Percentiles rank a stretch among this genome's conserved stretches.
phyloP scores from a whole-genome alignment of 495 filamentous ascomycete genomes.

The Chaetomium cochliodes region DNA sequence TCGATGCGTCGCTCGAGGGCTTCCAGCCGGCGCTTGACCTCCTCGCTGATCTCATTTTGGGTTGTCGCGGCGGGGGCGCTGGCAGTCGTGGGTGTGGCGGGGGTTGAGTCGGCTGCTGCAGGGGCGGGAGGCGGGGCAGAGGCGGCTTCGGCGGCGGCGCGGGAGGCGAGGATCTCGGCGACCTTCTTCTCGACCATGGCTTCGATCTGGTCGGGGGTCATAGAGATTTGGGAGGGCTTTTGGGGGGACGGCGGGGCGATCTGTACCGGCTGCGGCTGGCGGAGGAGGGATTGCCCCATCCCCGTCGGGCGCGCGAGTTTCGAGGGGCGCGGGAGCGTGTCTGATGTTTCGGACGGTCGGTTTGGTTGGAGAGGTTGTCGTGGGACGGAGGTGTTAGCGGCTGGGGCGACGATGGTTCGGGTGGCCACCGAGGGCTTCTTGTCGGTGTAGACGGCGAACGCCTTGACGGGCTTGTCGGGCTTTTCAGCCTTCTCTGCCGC shows the following conservation, averaged over 20 bases:
- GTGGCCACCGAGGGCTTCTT: conserved; percentile 46
- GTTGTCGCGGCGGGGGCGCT: not conserved
- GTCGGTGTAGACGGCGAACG: conserved; percentile 81
- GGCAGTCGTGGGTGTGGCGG: not conserved
- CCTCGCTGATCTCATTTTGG: conserved; percentile 64
- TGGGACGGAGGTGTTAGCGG: conserved; percentile 40
- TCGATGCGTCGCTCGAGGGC: conserved; percentile 82
- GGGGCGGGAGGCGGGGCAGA: not conserved
- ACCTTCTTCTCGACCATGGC: conserved; percentile 91
- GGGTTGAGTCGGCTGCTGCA: not conserved
- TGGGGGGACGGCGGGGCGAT: not conserved
- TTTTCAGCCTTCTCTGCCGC: conserved; percentile 51
- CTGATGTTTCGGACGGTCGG: conserved; percentile 44
- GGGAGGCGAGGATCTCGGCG: conserved; percentile 77
- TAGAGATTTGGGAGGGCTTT: conserved; percentile 30
- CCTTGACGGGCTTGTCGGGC: conserved; percentile 72
- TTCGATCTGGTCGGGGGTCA: conserved; percentile 80
- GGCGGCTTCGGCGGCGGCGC: conserved; percentile 41
- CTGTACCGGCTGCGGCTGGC: conserved; percentile 33
- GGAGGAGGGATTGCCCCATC: conserved; percentile 31
- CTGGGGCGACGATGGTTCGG: conserved; percentile 19
- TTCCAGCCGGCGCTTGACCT: conserved; percentile 77
- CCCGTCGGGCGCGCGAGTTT: conserved; percentile 47
- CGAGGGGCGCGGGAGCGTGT: conserved; percentile 34
- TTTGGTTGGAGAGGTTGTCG: conserved; percentile 44